Evolutionary conservation across 306 rosid genomes (phyloP).

Genomic region (Calophaca sinica): DNA sequence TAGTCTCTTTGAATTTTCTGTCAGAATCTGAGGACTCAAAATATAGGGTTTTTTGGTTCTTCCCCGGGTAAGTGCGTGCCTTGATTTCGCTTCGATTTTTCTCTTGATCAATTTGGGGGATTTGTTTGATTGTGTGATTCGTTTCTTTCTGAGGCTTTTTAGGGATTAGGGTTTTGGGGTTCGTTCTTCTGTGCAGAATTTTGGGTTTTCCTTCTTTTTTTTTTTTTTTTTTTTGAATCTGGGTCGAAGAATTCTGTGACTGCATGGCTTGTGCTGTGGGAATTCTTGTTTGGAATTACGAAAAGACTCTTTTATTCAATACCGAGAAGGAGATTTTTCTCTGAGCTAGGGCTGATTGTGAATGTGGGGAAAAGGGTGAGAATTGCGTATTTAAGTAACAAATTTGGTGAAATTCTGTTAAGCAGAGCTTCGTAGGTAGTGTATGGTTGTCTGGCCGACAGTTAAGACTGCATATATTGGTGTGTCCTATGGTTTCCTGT

Average conservation of each 20-base stretch:
- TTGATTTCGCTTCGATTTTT: constrained; percentile 26
- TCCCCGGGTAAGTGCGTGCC: constrained; percentile 48
- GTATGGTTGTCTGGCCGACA: constrained; percentile 38
- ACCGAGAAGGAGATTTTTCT: constrained; percentile 33
- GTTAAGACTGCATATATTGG: constrained; percentile 42
- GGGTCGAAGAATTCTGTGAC: constrained; percentile 33
- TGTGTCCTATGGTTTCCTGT: constrained; percentile 37
- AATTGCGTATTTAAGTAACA: constrained; percentile 38
- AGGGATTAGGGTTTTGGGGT: constrained; percentile 49
- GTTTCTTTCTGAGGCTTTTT: constrained; percentile 31
- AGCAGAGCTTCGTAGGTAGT: constrained; percentile 38
- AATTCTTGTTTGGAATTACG: constrained; percentile 46
- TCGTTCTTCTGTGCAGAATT: constrained; percentile 14
- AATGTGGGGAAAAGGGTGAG: constrained; percentile 37
- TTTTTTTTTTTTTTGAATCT: constrained; percentile 29
- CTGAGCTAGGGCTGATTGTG: constrained; percentile 36
- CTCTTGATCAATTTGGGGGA: constrained; percentile 19
- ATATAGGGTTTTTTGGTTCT: constrained; percentile 54
- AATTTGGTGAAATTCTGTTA: constrained; percentile 30
- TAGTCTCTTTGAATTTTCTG: constrained; percentile 60
- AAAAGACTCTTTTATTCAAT: not conserved
- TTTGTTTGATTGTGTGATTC: constrained; percentile 42
- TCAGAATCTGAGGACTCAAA: constrained; percentile 60
- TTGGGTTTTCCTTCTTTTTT: not conserved
- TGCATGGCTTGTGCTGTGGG: constrained; percentile 43